Evolutionary conservation across 495 filamentous ascomycete genomes (phyloP).

Genomic region (Aspergillus funiculosus): DNA sequence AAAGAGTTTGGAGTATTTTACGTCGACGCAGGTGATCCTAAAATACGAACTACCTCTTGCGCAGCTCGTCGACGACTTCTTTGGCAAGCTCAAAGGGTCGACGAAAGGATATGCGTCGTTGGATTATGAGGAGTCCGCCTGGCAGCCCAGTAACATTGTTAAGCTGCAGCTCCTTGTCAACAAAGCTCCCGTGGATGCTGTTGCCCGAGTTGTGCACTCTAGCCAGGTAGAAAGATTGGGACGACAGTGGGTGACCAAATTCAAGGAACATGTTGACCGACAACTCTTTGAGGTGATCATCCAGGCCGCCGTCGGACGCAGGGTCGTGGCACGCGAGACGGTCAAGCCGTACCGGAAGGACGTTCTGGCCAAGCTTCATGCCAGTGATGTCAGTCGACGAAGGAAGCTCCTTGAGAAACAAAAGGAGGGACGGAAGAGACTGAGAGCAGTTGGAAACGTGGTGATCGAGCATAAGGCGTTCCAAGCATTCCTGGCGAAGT

Average conservation of each 20-base stretch:
- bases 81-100: conserved; percentile 88
- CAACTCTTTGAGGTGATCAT: conserved; percentile 97
- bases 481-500: conserved; percentile 75
- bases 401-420: conserved; percentile 92
- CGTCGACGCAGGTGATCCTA: conserved; percentile 88
- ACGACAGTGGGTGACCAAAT: conserved; percentile 85
- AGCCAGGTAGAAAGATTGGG: conserved; percentile 74
- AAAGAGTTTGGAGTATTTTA: conserved; percentile 82
- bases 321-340: conserved; percentile 85
- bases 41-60: conserved; percentile 86
- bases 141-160: conserved; percentile 69
- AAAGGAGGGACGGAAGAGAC: conserved; percentile 88
- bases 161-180: conserved; percentile 94
- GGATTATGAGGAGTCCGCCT: conserved; percentile 94
- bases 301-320: conserved; percentile 78
- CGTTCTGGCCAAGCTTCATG: conserved; percentile 87
- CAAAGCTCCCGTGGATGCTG: conserved; percentile 85
- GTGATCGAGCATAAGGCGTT: conserved; percentile 91
- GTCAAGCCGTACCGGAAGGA: conserved; percentile 97
- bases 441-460: conserved; percentile 68
- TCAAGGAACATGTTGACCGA: conserved; percentile 91
- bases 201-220: conserved; percentile 79
- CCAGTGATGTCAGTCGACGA: conserved; percentile 74
- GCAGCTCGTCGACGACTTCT: conserved; percentile 92
- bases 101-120: conserved; percentile 80